Evolutionary conservation across 176 grass and related monocot species (phyloP), one percentile per base, ranked within the genome.

Genomic region (Juncus inflexus): DNA sequence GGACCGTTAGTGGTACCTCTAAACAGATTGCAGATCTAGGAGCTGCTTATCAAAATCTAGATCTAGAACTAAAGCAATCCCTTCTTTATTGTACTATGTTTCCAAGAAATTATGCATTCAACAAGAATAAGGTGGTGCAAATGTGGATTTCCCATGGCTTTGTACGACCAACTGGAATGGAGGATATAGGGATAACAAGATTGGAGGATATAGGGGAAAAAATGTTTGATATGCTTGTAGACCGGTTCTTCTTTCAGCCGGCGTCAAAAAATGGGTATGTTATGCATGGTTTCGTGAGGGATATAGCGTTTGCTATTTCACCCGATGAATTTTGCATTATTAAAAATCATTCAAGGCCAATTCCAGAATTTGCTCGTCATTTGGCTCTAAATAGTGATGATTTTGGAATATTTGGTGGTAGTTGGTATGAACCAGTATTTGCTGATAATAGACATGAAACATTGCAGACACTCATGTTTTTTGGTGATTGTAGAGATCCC

Each of bases 111-210:
- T 72, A 83, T 66, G 42, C 63, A 12, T 83, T 83, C 36, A 50
- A 79, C 42, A 87, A 53, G 55, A 62, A 83, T 10, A 75, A 35
- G 28, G 15, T 87, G 53, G 51, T 80, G 41, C 71, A 83, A n/a
- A 87, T 87, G 76, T 83, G 85, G 85, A 77, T 80, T 10, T 65
- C 76, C 51, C 74, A 76, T 52, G 68, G 67, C 69, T 76, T 78
- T 6, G 52, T 70, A 37, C 58, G 68, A 60, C 12, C 69, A 9
- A 9, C 35, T 12, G 4, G 2, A 35, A 28, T 28, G 19, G 19
- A 28, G 19, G 53, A 55, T 7, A 1, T 42, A 62, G 49, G 69
- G 40, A 28, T 28, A 28, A 28, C 19, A 28, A 28, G 19, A 28
- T 28, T 28, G 19, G 19, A 28, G 19, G 19, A 62, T 1, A 67